These are phyloP conservation scores for Coniophora puteana DNA, from an alignment of 1,284 basidiomycete species.

Conservation along the genomic window DNA sequence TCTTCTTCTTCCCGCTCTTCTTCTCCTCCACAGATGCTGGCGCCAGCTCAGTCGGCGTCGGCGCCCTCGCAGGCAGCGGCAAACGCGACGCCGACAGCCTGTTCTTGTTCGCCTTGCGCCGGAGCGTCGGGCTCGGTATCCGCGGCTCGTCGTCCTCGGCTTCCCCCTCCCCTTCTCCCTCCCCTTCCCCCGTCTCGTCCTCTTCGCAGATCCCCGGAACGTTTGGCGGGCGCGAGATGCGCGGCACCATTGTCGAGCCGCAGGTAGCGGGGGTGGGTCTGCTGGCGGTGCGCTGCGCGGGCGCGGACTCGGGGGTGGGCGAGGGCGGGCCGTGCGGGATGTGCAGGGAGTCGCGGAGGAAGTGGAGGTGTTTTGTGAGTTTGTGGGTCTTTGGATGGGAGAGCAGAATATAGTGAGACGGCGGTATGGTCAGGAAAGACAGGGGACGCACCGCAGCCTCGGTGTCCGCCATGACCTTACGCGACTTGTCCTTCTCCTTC, in stretches of 20 bases:
- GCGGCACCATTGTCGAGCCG: conserved; percentile 46
- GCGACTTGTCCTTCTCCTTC: conserved; percentile 72
- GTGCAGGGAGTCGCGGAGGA: conserved; percentile 58
- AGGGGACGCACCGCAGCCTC: conserved; percentile 62
- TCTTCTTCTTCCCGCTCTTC: conserved; percentile 30
- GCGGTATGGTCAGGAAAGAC: conserved; percentile 7
- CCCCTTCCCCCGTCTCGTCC: conserved; percentile 47
- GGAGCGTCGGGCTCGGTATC: conserved; percentile 31
- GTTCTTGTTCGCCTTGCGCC: conserved; percentile 36
- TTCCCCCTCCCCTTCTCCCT: too few species aligned
- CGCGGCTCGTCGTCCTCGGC: conserved; percentile 34
- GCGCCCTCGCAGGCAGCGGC: conserved; percentile 38
- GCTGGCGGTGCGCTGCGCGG: conserved; percentile 45
- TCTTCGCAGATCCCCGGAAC: conserved; percentile 67
- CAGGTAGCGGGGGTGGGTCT: conserved; percentile 37
- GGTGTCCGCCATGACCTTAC: conserved; percentile 64
- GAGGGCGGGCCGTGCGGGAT: conserved; percentile 30
- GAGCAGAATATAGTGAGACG: conserved; percentile 9
- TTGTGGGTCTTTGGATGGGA: conserved; percentile 45
- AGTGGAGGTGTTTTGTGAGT: conserved; percentile 62
- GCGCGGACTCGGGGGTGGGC: conserved; percentile 38
- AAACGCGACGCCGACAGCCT: conserved; percentile 38
- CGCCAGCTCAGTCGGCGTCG: conserved; percentile 28
- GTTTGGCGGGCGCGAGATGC: conserved; percentile 62
- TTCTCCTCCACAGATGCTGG: conserved; percentile 29